A percentile compares a stretch with the other conserved stretches of the same genome.
phyloP scores from a whole-genome alignment of 2,329 filamentous ascomycete genomes.

The Cladosporium sp. region DNA sequence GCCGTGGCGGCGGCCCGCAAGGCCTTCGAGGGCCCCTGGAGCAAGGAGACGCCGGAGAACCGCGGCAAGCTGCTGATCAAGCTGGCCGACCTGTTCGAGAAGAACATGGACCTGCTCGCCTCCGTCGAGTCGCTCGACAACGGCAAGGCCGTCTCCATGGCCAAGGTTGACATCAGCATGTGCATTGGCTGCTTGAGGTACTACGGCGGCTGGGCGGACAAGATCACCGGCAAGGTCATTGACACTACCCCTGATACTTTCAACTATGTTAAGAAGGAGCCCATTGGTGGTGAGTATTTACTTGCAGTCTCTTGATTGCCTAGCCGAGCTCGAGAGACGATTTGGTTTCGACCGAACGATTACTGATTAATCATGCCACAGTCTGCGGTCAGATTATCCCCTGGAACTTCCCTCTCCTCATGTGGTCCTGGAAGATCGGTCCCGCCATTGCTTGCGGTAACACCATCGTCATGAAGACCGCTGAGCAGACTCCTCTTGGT shows the following conservation, averaged over 20 bases:
- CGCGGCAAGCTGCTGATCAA: slow-evolving; percentile 68
- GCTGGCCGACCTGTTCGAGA: slow-evolving; percentile 75
- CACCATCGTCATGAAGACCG: slow-evolving; percentile 60
- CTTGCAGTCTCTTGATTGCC: background rate
- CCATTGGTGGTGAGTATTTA: slow-evolving; percentile 41
- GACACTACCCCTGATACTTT: slow-evolving; percentile 75
- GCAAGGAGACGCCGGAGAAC: slow-evolving; percentile 66
- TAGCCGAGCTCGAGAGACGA: background rate
- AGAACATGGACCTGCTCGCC: slow-evolving; percentile 71
- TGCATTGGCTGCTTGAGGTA: slow-evolving; percentile 73
- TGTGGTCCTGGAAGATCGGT: slow-evolving; percentile 79
- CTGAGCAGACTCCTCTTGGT: slow-evolving; percentile 59
- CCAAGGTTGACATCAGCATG: slow-evolving; percentile 68
- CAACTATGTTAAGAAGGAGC: slow-evolving; percentile 78
- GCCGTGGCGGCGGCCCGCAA: slow-evolving; percentile 82
- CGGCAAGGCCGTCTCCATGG: slow-evolving; percentile 74
- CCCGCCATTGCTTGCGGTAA: slow-evolving; percentile 71
- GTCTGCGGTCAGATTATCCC: slow-evolving; percentile 79
- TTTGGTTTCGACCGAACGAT: background rate
- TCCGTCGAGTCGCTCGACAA: slow-evolving; percentile 86
- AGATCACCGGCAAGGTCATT: slow-evolving; percentile 80
- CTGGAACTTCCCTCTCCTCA: slow-evolving; percentile 58
- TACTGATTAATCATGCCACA: slow-evolving; percentile 1
- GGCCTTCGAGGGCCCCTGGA: slow-evolving; percentile 69
- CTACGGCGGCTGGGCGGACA: slow-evolving; percentile 89